Conservation (phyloP, 768 basidiomycete species). For the Sarcodon aspratus region DNA sequence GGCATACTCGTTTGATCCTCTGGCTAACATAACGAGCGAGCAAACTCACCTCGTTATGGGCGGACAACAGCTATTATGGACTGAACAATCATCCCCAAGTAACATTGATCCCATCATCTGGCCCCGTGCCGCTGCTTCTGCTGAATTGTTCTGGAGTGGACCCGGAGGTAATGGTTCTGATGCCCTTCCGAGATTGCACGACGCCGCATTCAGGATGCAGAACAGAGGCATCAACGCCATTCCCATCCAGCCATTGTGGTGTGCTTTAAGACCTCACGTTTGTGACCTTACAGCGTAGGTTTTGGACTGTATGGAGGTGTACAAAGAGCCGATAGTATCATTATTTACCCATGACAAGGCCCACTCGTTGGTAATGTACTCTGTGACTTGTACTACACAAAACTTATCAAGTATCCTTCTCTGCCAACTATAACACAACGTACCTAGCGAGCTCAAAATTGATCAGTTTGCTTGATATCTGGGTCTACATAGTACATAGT, state of each 20-base stretch:
- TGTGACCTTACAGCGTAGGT: slow-evolving; percentile 32
- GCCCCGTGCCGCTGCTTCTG: slow-evolving; percentile 62
- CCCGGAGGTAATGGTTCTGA: slow-evolving; percentile 17
- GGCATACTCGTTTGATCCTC: slow-evolving; percentile 65
- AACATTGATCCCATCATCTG: slow-evolving; percentile 62
- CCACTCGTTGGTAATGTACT: too few relatives aligned
- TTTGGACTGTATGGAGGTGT: too few relatives aligned
- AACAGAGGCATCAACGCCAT: slow-evolving; percentile 50
- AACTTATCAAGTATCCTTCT: too few relatives aligned
- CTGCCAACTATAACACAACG: too few relatives aligned
- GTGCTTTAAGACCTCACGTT: slow-evolving; percentile 47
- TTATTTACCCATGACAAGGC: too few relatives aligned
- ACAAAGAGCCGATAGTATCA: too few relatives aligned
- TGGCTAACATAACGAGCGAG: slow-evolving; percentile 35
- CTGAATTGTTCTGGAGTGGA: slow-evolving; percentile 74
- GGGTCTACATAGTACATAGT: too few relatives aligned
- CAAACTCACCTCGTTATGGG: slow-evolving; percentile 53
- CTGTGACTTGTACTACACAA: too few relatives aligned
- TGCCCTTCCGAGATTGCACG: slow-evolving; percentile 58
- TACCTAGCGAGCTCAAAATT: too few relatives aligned
- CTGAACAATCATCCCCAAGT: slow-evolving; percentile 56
- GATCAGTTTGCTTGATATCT: too few relatives aligned
- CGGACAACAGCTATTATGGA: slow-evolving; percentile 65
- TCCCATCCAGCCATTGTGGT: slow-evolving; percentile 61
- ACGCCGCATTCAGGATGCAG: slow-evolving; percentile 48